Base-by-base conservation (phyloP, 1,284 basidiomycete species). In the Anthracocystis setariae region DNA sequence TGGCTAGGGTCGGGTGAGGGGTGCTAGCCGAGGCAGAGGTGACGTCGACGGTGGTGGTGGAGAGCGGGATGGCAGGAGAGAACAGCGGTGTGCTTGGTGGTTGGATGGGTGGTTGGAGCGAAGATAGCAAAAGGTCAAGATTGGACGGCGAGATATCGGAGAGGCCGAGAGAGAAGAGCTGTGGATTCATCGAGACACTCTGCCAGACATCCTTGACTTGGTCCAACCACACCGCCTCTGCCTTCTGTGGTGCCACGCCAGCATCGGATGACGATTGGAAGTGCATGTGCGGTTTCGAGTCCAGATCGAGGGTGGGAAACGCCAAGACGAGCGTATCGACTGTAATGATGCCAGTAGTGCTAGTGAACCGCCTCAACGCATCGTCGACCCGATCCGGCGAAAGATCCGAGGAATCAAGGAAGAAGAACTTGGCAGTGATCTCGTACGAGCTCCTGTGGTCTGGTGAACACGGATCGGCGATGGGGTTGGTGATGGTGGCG, bases 341-440 rank as follows among this genome's bases (percentile, higher is more conserved):
- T 13, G 72, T 77, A 46, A 75, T 72, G 37, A 80, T 61, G 1
- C 76, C 76, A 7, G 78, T 80, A 4, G 68, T 77, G 5, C 40
- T 49, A 3, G 66, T 68, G 23, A 80, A 52, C n/a, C 66, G 39
- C n/a, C 49, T n/a, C 7, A 80, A 43, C 13, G 76, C 78, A 52
- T 79, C 68, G 17, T 78, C 72, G 29, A 78, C 61, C 43, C 57
- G 51, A 3, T 35, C 39, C 35, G 61, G 52, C 12, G 52, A 56
- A 13, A 61, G 45, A 46, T 71, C 46, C 38, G 3, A 27, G 0
- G 50, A 33, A 20, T 71, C 68, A 43, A 80, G 66, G 35, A 67
- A 76, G 70, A 78, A 80, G 57, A 80, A 73, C 52, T 80, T 80
- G 56, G 73, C 76, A 2, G 76, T 80, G 24, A 80, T 76, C 46